Conservation (phyloP, 305 asterid species). For the Fraxinus velutina region DNA sequence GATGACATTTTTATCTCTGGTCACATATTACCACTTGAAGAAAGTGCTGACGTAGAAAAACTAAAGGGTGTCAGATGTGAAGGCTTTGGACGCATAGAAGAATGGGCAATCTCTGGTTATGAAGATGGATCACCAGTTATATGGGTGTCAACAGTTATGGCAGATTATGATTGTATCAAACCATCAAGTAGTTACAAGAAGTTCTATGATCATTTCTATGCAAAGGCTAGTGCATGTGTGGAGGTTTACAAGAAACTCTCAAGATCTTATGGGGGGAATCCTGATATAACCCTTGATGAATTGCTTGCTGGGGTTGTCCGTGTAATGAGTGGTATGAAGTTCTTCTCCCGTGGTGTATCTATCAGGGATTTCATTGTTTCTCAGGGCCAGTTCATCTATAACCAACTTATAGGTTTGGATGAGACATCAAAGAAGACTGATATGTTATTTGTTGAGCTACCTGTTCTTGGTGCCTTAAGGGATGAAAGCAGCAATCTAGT, state of each 20-base stretch:
- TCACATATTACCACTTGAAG: slow-evolving; percentile 68
- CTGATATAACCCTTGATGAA: slow-evolving; percentile 66
- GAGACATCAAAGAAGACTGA: slow-evolving; percentile 64
- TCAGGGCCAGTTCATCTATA: slow-evolving; percentile 81
- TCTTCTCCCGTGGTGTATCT: slow-evolving; percentile 62
- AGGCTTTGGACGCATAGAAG: slow-evolving; percentile 90
- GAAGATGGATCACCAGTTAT: slow-evolving; percentile 83
- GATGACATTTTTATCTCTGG: slow-evolving; percentile 76
- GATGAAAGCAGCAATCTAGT: slow-evolving; percentile 50
- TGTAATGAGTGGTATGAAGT: slow-evolving; percentile 65
- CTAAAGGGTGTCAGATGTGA: slow-evolving; percentile 63
- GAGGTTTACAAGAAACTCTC: slow-evolving; percentile 78
- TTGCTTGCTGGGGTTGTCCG: slow-evolving; percentile 89
- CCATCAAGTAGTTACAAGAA: slow-evolving; percentile 74
- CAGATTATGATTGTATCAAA: slow-evolving; percentile 85
- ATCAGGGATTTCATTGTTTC: slow-evolving; percentile 75
- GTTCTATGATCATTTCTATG: slow-evolving; percentile 68
- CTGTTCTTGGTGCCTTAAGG: slow-evolving; percentile 60
- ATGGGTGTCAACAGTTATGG: slow-evolving; percentile 77
- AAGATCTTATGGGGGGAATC: slow-evolving; percentile 59
- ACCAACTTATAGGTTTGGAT: slow-evolving; percentile 80
- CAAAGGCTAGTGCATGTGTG: slow-evolving; percentile 75
- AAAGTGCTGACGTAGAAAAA: slow-evolving; percentile 50
- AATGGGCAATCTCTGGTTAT: slow-evolving; percentile 94
- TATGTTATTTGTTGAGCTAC: slow-evolving; percentile 51